Evolutionary conservation across 2,329 filamentous ascomycete genomes (phyloP).

Genomic region (Aspergillus pseudoterreus): DNA sequence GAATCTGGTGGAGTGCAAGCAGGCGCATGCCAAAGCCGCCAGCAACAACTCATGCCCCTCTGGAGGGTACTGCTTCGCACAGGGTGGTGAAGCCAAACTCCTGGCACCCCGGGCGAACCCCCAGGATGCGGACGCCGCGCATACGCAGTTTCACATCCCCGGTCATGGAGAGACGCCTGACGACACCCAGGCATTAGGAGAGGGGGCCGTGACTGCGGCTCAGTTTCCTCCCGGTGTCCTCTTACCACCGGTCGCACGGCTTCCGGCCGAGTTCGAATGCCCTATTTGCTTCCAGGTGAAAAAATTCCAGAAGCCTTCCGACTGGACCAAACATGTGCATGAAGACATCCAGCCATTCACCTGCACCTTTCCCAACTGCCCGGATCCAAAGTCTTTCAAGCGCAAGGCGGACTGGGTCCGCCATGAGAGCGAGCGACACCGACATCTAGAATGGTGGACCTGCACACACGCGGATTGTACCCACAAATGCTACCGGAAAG

Average conservation of each 20-base stretch:
- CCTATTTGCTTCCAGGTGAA: slow-evolving; percentile 81
- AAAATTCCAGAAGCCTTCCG: slow-evolving; percentile 84
- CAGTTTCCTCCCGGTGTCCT: slow-evolving; percentile 79
- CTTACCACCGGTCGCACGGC: slow-evolving; percentile 68
- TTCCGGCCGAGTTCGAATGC: slow-evolving; percentile 88
- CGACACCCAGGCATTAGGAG: slow-evolving; percentile 62
- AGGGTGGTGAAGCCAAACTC: slow-evolving; percentile 63
- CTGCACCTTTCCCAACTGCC: slow-evolving; percentile 80
- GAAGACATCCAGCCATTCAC: slow-evolving; percentile 92
- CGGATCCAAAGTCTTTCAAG: slow-evolving; percentile 87
- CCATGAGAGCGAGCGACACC: slow-evolving; percentile 87
- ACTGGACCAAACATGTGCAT: slow-evolving; percentile 96
- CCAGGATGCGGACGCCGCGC: slow-evolving; percentile 56
- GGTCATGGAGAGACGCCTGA: slow-evolving; percentile 58
- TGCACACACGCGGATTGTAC: slow-evolving; percentile 77
- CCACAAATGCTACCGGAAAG: slow-evolving; percentile 79
- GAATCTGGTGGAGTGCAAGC: slow-evolving; percentile 64
- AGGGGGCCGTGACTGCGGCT: slow-evolving; percentile 66
- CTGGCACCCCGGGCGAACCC: slow-evolving; percentile 53
- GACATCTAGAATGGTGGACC: slow-evolving; percentile 86
- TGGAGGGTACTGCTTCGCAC: slow-evolving; percentile 59
- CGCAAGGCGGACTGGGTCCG: slow-evolving; percentile 94
- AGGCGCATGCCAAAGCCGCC: slow-evolving; percentile 65
- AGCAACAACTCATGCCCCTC: slow-evolving; percentile 57
- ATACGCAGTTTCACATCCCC: slow-evolving; percentile 53